Percentiles rank a stretch among this genome's conserved stretches.
phyloP scores from a whole-genome alignment of 2,329 filamentous ascomycete genomes.

The Apiospora malaysiana region DNA sequence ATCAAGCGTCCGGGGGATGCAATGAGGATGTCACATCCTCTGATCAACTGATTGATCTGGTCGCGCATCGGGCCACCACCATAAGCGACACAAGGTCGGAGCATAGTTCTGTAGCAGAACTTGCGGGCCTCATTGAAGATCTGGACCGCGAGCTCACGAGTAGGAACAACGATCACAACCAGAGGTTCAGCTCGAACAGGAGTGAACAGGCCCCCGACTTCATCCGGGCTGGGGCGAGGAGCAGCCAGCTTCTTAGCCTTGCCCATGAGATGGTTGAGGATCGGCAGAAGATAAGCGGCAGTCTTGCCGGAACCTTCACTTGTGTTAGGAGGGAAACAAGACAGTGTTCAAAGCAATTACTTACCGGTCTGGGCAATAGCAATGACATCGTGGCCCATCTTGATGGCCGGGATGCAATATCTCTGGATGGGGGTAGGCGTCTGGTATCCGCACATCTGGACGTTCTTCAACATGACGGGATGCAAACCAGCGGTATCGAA shows the following conservation, averaged over 20 bases:
- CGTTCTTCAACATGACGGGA: conserved; percentile 80
- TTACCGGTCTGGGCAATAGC: conserved; percentile 91
- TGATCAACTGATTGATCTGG: conserved; percentile 75
- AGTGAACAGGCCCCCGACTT: conserved; percentile 42
- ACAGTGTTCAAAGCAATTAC: conserved; percentile 35
- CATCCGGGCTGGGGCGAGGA: conserved; percentile 69
- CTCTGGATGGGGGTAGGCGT: conserved; percentile 85
- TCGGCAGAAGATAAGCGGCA: conserved; percentile 87
- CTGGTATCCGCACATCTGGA: conserved; percentile 73
- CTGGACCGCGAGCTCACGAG: conserved; percentile 88
- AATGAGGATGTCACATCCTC: conserved; percentile 89
- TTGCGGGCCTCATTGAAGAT: conserved; percentile 95
- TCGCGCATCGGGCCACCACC: conserved; percentile 77
- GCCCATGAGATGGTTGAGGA: conserved; percentile 90
- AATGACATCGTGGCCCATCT: conserved; percentile 80
- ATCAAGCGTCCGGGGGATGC: conserved; percentile 85
- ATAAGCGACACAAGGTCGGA: conserved; percentile 89
- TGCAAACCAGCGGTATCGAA: conserved; percentile 86
- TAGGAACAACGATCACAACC: conserved; percentile 84
- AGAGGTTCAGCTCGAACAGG: conserved; percentile 80
- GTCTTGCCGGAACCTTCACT: conserved; percentile 90
- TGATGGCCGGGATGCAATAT: conserved; percentile 81
- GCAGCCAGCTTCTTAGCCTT: conserved; percentile 90
- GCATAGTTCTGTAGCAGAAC: conserved; percentile 92
- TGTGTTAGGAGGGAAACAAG: conserved; percentile 6